Percentiles rank a stretch among this genome's conserved stretches.
Evolutionary conservation across 129 eudicot species (phyloP).

Genomic region (Artemisia tridentata): DNA sequence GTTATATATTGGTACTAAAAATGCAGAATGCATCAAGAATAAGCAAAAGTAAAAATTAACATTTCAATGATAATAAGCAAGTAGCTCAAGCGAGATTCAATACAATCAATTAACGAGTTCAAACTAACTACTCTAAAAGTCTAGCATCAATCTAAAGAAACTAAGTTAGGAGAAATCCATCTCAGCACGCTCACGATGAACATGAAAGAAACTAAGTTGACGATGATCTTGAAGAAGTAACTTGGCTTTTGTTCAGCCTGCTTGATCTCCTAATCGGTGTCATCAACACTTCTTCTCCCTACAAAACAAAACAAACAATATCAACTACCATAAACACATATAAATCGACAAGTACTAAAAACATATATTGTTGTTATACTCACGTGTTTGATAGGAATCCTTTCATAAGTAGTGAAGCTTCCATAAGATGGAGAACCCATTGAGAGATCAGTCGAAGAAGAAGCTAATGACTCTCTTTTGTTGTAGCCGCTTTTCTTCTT

Average conservation of each 20-base stretch:
- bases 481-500: constrained; percentile 41
- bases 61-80: constrained; percentile 5
- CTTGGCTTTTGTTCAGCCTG: constrained; percentile 60
- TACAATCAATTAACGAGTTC: constrained; percentile 18
- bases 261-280: constrained; percentile 93
- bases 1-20: not conserved
- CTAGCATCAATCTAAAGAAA: constrained; percentile 17
- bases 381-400: constrained; percentile 59
- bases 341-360: not conserved
- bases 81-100: constrained; percentile 18
- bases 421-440: constrained; percentile 75
- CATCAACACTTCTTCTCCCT: constrained; percentile 73
- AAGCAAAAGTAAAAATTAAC: not conserved
- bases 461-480: constrained; percentile 70
- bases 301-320: constrained; percentile 38
- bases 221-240: constrained; percentile 50
- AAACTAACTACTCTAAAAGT: constrained; percentile 17
- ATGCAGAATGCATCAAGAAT: not conserved
- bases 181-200: not conserved
- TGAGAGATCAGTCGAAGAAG: constrained; percentile 65
- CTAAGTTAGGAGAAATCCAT: constrained; percentile 23
- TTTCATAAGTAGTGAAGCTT: constrained; percentile 87
- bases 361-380: constrained; percentile 16
- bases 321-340: not conserved
- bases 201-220: not conserved